These are phyloP conservation scores for Hamigera avellanea DNA, from an alignment of 495 filamentous ascomycete genomes.

Conservation along the genomic window DNA sequence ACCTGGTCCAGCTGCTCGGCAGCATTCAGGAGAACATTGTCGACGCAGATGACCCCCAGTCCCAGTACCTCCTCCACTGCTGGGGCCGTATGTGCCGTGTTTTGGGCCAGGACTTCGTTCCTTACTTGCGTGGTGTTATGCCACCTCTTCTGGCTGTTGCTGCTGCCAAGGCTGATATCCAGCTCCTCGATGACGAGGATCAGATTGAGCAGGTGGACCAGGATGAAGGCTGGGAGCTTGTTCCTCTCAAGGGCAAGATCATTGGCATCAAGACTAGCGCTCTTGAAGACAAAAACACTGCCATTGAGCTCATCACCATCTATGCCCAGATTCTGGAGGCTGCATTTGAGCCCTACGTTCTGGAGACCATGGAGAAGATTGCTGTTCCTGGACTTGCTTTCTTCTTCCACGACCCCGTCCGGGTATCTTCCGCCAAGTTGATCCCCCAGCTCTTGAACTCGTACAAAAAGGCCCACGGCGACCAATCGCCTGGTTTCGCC, in stretches of 20 bases:
- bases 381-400: slow-evolving; percentile 88
- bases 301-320: slow-evolving; percentile 92
- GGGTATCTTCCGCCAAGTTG: slow-evolving; percentile 88
- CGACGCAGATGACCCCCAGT: slow-evolving; percentile 92
- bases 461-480: slow-evolving; percentile 81
- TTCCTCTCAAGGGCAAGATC: slow-evolving; percentile 91
- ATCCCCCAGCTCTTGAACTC: slow-evolving; percentile 91
- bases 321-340: slow-evolving; percentile 91
- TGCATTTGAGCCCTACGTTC: slow-evolving; percentile 83
- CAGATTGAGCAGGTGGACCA: slow-evolving; percentile 85
- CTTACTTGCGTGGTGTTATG: slow-evolving; percentile 87
- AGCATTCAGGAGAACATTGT: slow-evolving; percentile 78
- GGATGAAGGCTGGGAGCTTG: slow-evolving; percentile 96
- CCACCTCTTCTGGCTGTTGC: slow-evolving; percentile 85
- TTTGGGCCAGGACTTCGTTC: slow-evolving; percentile 78
- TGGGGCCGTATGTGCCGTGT: slow-evolving; percentile 99
- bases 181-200: slow-evolving; percentile 91
- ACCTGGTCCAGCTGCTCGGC: slow-evolving; percentile 74
- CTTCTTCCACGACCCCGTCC: slow-evolving; percentile 98
- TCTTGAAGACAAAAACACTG: slow-evolving; percentile 97
- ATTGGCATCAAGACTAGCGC: slow-evolving; percentile 97
- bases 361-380: slow-evolving; percentile 93
- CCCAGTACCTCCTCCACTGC: slow-evolving; percentile 94
- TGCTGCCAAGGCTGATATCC: slow-evolving; percentile 93
- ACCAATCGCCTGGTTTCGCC: slow-evolving; percentile 57